Evolutionary conservation across 495 filamentous ascomycete species (phyloP), one percentile per base, ranked within the genome.

Genomic region (Cercophora scortea): DNA sequence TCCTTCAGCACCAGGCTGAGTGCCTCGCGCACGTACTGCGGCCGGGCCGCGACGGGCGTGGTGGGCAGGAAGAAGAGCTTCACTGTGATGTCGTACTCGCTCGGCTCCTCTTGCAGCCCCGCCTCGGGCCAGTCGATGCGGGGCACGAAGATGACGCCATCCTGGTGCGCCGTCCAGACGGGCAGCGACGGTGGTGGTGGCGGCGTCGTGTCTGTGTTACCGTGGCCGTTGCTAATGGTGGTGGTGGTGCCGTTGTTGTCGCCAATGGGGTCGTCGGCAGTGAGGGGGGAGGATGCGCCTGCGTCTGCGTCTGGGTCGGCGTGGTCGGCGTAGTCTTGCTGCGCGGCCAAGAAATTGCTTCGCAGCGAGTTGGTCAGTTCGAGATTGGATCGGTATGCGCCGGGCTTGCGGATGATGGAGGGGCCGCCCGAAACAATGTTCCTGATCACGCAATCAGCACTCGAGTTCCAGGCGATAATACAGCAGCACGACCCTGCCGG

Each of bases 51-150:
- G 0, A 79, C 72, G 10, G 83, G 75, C 15, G 87, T 80, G 32
- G 77, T 78, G 3, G 89, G 88, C 15, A 95, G 77, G 66, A 92
- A 94, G 78, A 96, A 96, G 17, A 96, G 71, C 64, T 96, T 96
- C 41, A 89, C 83, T 0, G 91, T 96, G 64, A 95, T 94, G 68
- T 95, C 88, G 73, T 96, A 95, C 57, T 88, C 81, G 50, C 76
- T 71, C 6, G 84, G 76, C 58, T 93, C 88, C 63, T 95, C 91
- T 32, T 83, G 71, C 18, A 96, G 70, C 0, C 85, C 84, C 13
- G 81, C 79, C 35, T 74, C 66, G n/a, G 76, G 69, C 74, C 87
- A 88, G 63, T 90, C 81, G 49, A 88, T 80, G 41, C 83, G 77
- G 36, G 90, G 90, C 45, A 95, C 82, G 57, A 86, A 93, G 39